A percentile compares a stretch with the other conserved stretches of the same genome.
Conservation (phyloP, 305 asterid species). For the Fraxinus paxiana region DNA sequence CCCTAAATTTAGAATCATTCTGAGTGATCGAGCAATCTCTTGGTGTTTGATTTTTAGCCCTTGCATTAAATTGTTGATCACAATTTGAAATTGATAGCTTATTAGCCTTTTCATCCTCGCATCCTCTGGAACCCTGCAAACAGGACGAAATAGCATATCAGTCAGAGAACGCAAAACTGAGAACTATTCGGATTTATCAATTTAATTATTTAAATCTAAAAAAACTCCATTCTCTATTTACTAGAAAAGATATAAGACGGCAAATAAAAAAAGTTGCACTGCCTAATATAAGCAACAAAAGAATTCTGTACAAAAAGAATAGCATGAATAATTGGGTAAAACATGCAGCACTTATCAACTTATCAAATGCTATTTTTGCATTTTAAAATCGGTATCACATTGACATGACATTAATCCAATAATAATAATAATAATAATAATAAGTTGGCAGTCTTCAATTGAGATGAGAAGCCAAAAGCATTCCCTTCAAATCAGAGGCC, state of each 20-base stretch:
- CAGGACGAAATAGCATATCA: not conserved
- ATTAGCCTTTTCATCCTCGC: not conserved
- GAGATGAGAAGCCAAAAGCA: not conserved
- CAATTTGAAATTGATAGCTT: not conserved
- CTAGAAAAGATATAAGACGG: not conserved
- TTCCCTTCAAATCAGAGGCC: not conserved
- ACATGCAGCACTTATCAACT: not conserved
- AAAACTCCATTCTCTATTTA: not conserved
- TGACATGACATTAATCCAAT: not conserved
- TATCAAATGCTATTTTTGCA: not conserved
- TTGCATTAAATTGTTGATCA: slow-evolving; percentile 19
- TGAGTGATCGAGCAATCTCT: slow-evolving; percentile 17
- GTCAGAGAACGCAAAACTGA: not conserved
- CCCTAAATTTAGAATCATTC: slow-evolving; percentile 24
- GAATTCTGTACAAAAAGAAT: not conserved
- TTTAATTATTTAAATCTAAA: not conserved
- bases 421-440: not conserved
- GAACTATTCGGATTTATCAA: not conserved
- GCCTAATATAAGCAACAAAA: not conserved
- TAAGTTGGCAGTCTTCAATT: not conserved
- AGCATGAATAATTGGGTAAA: not conserved
- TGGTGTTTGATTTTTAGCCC: slow-evolving; percentile 30
- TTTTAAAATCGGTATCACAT: not conserved
- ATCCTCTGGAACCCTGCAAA: not conserved
- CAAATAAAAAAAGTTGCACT: not conserved